Evolutionary conservation across 164 flowering plant species (phyloP).

Genomic region (Annona squamosa): DNA sequence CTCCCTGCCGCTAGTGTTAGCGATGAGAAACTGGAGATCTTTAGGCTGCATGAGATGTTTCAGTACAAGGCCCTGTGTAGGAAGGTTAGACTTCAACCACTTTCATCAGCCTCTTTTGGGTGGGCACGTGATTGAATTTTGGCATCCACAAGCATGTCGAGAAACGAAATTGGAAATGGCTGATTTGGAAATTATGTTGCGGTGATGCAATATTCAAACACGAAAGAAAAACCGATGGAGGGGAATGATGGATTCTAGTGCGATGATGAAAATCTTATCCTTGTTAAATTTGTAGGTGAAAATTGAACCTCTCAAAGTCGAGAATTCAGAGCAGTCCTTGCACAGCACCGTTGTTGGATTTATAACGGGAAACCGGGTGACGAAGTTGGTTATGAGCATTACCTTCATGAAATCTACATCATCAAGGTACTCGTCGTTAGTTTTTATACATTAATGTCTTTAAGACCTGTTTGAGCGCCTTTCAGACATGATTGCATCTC

Average conservation of each 20-base stretch:
- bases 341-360: conserved; percentile 37
- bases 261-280: too few species aligned
- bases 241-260: not conserved
- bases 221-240: not conserved
- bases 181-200: not conserved
- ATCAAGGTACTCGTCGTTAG: conserved; percentile 20
- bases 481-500: not conserved
- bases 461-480: not conserved
- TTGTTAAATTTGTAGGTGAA: conserved; percentile 29
- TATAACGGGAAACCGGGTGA: conserved; percentile 35
- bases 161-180: not conserved
- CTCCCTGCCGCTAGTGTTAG: conserved; percentile 52
- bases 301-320: conserved; percentile 37
- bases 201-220: not conserved
- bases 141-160: not conserved
- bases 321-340: conserved; percentile 38
- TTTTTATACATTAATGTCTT: not conserved
- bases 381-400: conserved; percentile 57
- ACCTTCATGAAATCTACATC: conserved; percentile 41
- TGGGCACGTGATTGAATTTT: not conserved
- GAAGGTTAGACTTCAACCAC: conserved; percentile 29
- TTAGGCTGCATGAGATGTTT: conserved; percentile 38
- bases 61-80: conserved; percentile 46
- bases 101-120: not conserved
- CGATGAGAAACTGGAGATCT: conserved; percentile 39